Evolutionary conservation across 345 rosid genomes (phyloP).

Genomic region (Euphorbia tirucalli): DNA sequence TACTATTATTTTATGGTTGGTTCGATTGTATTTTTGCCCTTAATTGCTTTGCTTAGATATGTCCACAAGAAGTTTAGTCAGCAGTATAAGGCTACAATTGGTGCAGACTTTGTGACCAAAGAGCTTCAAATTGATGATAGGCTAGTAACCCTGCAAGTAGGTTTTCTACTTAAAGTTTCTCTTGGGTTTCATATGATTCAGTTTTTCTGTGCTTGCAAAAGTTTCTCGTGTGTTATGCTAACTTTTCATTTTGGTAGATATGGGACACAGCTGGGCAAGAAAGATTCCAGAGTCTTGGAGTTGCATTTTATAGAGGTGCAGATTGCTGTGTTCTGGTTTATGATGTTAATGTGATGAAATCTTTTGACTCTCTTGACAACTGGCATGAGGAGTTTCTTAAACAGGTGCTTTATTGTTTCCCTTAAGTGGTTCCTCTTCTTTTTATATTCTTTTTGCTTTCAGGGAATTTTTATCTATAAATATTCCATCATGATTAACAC

Average conservation of each 20-base stretch:
- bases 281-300: constrained; percentile 94
- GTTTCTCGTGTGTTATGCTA: background rate
- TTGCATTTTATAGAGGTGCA: constrained; percentile 95
- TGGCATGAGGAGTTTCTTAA: constrained; percentile 99
- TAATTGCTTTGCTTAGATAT: constrained; percentile 26
- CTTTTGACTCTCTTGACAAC: constrained; percentile 86
- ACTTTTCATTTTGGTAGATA: constrained; percentile 46
- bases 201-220: constrained; percentile 3
- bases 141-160: constrained; percentile 90
- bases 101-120: constrained; percentile 98
- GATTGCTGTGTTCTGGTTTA: constrained; percentile 93
- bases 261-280: constrained; percentile 99
- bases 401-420: constrained; percentile 50
- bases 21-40: constrained; percentile 12
- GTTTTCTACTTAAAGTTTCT: constrained; percentile 10
- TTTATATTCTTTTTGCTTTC: background rate
- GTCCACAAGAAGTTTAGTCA: constrained; percentile 92
- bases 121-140: constrained; percentile 90
- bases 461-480: background rate
- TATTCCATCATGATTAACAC: background rate
- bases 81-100: constrained; percentile 97
- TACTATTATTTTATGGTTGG: background rate
- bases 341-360: constrained; percentile 84
- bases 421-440: background rate
- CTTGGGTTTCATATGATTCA: background rate